phyloP scores from a whole-genome alignment of 1,139 yeast species.

The Petasospora fabianii region DNA sequence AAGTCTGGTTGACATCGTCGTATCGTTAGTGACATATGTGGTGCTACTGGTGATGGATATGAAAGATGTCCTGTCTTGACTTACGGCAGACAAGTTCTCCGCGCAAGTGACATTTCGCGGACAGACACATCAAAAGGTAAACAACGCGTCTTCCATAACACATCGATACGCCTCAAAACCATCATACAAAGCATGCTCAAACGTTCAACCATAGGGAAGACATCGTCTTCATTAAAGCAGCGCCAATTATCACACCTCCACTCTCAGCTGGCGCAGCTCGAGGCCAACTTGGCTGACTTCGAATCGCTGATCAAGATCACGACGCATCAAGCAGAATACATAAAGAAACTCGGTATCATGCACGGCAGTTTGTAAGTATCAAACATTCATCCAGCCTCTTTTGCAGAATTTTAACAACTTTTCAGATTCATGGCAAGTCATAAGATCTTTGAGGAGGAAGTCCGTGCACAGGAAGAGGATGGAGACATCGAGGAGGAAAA shows the following conservation, averaged over 20 bases:
- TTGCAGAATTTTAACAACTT: conserved; percentile 1
- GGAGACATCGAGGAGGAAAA: conserved; percentile 6
- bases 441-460: conserved; percentile 54
- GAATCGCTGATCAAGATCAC: conserved; percentile 53
- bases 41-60: background rate
- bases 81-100: too few species aligned
- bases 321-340: conserved; percentile 51
- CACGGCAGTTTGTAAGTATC: conserved; percentile 47
- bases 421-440: conserved; percentile 55
- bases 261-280: conserved; percentile 59
- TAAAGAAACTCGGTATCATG: conserved; percentile 54
- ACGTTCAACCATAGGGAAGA: conserved; percentile 13
- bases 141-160: background rate
- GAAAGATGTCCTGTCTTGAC: background rate
- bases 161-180: too few species aligned
- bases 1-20: conserved; percentile 8
- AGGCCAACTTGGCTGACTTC: conserved; percentile 55
- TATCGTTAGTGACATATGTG: background rate
- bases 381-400: conserved; percentile 12
- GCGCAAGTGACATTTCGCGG: too few species aligned
- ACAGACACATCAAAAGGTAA: background rate
- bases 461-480: conserved; percentile 20
- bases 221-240: conserved; percentile 32
- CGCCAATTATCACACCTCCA: conserved; percentile 59
- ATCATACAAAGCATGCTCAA: conserved; percentile 8